Evolutionary conservation across 163 green algal genomes (phyloP).

Genomic region (Volvox carteri): DNA sequence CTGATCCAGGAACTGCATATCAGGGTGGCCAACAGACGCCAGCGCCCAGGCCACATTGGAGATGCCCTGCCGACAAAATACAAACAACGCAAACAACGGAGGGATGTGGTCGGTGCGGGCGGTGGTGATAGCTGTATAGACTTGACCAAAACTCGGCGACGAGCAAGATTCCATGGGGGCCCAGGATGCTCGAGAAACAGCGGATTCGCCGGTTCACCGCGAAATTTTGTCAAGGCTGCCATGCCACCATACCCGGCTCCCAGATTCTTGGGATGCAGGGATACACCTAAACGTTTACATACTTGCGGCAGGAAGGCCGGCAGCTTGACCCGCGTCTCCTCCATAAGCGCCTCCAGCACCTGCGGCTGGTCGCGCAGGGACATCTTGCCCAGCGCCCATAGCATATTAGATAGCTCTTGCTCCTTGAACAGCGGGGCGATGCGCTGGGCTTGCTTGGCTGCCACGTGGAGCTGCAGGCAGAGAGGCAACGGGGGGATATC

Average conservation of each 20-base stretch:
- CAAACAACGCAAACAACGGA: too few relatives aligned
- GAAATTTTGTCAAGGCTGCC: too few relatives aligned
- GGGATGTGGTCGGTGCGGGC: too few relatives aligned
- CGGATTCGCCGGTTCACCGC: too few relatives aligned
- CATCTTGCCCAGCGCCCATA: slow-evolving; percentile 81
- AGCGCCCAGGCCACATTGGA: slow-evolving; percentile 82
- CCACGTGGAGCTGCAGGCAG: slow-evolving; percentile 9
- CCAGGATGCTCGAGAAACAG: too few relatives aligned
- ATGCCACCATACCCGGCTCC: too few relatives aligned
- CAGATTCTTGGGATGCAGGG: too few relatives aligned
- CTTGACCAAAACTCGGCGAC: too few relatives aligned
- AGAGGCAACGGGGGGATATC: too few relatives aligned
- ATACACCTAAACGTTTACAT: too few relatives aligned
- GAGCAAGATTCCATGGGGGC: too few relatives aligned
- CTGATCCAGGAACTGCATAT: slow-evolving; percentile 64
- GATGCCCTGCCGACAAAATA: slow-evolving; percentile 81
- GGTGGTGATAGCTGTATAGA: too few relatives aligned
- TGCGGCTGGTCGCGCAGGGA: slow-evolving; percentile 29
- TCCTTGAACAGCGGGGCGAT: slow-evolving; percentile 73
- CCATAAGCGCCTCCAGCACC: slow-evolving; percentile 64
- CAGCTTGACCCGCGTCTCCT: slow-evolving; percentile 62
- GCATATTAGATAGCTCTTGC: slow-evolving; percentile 80
- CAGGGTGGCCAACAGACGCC: slow-evolving; percentile 67
- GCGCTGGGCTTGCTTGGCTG: slow-evolving; percentile 33
- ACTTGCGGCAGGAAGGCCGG: slow-evolving; percentile 70